Conservation (phyloP, 805 yeast species). For the Nakazawaea wickerhamii region DNA sequence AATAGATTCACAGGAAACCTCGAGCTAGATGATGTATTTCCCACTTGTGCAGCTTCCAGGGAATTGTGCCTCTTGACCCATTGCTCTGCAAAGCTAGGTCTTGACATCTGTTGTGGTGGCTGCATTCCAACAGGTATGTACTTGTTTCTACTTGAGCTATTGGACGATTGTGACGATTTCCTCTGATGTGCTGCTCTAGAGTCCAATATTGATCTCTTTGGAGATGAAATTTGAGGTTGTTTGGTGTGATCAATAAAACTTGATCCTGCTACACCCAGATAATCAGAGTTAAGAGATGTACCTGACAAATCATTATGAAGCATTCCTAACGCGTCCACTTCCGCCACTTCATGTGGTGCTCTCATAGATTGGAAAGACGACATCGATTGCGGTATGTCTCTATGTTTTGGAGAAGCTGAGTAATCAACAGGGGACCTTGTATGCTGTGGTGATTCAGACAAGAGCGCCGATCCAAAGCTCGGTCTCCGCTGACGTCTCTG, state of each 20-base stretch:
- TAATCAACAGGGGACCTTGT: not conserved
- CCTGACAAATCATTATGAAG: slow-evolving; percentile 22
- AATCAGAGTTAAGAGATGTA: slow-evolving; percentile 11
- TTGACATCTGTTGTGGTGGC: slow-evolving; percentile 7
- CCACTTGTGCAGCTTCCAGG: not conserved
- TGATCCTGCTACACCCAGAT: slow-evolving; percentile 13
- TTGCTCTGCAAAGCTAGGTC: slow-evolving; percentile 23
- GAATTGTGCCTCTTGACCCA: slow-evolving; percentile 21
- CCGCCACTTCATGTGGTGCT: slow-evolving; percentile 16
- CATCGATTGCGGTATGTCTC: not conserved
- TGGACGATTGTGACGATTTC: slow-evolving; percentile 3
- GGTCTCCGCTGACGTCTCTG: slow-evolving; percentile 7
- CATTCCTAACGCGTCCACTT: slow-evolving; percentile 24
- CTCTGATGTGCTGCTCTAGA: slow-evolving; percentile 10
- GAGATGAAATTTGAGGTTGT: slow-evolving; percentile 2
- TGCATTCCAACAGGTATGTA: slow-evolving; percentile 2
- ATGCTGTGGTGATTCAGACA: slow-evolving; percentile 4
- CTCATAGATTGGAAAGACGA: not conserved
- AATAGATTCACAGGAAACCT: not conserved
- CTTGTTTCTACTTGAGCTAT: not conserved
- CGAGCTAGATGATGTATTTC: not conserved
- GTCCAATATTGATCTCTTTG: slow-evolving; percentile 2
- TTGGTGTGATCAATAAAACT: slow-evolving; percentile 22
- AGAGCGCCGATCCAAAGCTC: slow-evolving; percentile 11
- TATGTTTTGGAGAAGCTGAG: slow-evolving; percentile 3